Conservation (phyloP, 768 basidiomycete genomes). For the Boletus pseudopeckii region DNA sequence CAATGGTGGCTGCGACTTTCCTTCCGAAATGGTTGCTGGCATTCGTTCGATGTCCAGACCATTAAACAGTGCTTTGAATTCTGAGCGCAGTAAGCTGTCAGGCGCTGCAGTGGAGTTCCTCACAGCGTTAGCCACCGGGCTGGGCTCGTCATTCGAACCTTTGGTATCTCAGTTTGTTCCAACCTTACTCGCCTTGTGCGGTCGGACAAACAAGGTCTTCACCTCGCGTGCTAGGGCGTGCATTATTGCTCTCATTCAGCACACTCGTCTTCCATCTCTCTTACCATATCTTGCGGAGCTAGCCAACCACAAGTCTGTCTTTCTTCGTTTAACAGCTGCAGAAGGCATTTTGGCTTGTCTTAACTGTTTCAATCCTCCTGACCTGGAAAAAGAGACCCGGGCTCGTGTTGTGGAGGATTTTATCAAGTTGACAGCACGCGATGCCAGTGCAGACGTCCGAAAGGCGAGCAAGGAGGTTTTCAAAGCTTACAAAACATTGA, state of each 20-base stretch:
- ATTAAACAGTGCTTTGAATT: constrained; percentile 57
- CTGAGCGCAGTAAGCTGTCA: constrained; percentile 73
- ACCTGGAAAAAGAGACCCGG: constrained; percentile 65
- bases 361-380: constrained; percentile 75
- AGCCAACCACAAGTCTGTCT: constrained; percentile 62
- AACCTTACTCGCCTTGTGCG: constrained; percentile 60
- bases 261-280: constrained; percentile 63
- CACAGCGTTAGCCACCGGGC: constrained; percentile 45
- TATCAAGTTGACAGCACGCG: constrained; percentile 63
- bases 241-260: constrained; percentile 58
- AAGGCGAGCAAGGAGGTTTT: constrained; percentile 68
- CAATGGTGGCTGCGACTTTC: constrained; percentile 50
- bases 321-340: constrained; percentile 59
- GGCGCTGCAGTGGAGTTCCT: constrained; percentile 64
- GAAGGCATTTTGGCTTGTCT: constrained; percentile 65
- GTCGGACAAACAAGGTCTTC: constrained; percentile 77
- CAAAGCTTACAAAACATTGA: constrained; percentile 67
- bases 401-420: constrained; percentile 66
- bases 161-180: constrained; percentile 68
- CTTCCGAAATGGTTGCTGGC: constrained; percentile 46
- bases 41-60: constrained; percentile 53
- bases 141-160: constrained; percentile 63
- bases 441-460: constrained; percentile 74
- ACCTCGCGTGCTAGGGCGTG: constrained; percentile 60
- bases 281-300: constrained; percentile 57